Evolutionary conservation across 116 monocot species (phyloP).

Genomic region (Iris pallida): DNA sequence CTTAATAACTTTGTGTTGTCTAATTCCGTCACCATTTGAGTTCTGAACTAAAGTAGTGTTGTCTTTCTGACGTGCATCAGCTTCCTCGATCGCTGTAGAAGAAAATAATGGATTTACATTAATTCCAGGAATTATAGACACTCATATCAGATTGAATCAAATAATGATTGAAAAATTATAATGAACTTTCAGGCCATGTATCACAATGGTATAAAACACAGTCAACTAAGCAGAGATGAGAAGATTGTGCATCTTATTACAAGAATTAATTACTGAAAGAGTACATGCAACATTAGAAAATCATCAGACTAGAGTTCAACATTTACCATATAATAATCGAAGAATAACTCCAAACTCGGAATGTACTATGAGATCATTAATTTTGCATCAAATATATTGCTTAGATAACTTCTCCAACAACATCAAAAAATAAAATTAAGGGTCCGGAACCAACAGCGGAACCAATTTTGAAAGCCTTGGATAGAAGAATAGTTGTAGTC

Average conservation of each 20-base stretch:
- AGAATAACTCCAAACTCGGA: no score
- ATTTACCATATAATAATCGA: no score
- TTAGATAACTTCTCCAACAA: no score
- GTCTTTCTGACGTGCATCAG: constrained; percentile 11
- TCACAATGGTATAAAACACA: background rate
- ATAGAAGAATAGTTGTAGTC: no score
- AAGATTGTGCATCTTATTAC: background rate
- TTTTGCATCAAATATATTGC: no score
- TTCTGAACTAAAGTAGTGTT: constrained; percentile 9
- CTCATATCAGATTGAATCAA: background rate
- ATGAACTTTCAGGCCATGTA: background rate
- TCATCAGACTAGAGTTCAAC: no score
- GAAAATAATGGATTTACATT: constrained; percentile 6
- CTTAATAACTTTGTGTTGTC: constrained; percentile 19
- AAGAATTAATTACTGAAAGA: no score
- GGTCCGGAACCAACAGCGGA: no score
- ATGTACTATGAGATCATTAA: no score
- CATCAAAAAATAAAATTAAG: no score
- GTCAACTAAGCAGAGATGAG: background rate
- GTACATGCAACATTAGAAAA: no score
- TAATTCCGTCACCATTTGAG: constrained; percentile 17
- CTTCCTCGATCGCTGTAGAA: constrained; percentile 33
- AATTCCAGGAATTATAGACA: background rate
- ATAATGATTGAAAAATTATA: background rate
- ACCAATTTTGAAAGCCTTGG: no score